Conservation (phyloP, 495 filamentous ascomycete genomes). For the Penicillium desertorum region DNA sequence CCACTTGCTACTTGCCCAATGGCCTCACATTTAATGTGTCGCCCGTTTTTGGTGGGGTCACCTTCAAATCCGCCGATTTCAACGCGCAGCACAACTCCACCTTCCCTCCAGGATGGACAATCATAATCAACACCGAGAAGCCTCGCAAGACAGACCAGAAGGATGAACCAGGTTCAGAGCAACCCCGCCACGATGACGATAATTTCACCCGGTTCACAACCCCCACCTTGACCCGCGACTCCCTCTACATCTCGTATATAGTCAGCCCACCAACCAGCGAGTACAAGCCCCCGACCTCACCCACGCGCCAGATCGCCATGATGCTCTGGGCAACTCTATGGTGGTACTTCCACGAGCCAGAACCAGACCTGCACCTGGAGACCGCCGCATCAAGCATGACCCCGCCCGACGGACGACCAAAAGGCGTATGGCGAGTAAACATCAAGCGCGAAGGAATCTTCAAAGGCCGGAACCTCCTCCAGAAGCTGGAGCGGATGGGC, state of each 20-base stretch:
- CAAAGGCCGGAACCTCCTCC: constrained; percentile 75
- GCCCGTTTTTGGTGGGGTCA: constrained; percentile 83
- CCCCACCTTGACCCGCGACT: constrained; percentile 75
- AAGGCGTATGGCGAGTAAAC: constrained; percentile 83
- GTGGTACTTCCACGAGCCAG: constrained; percentile 87
- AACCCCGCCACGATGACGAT: constrained; percentile 22
- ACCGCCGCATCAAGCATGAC: constrained; percentile 64
- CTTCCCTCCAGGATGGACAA: constrained; percentile 85
- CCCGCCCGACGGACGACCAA: constrained; percentile 67
- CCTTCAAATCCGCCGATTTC: constrained; percentile 80
- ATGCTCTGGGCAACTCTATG: constrained; percentile 93
- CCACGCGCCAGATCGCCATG: constrained; percentile 85
- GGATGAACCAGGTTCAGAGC: constrained; percentile 13
- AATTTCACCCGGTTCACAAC: constrained; percentile 56
- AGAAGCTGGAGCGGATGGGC: constrained; percentile 91
- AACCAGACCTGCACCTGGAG: constrained; percentile 52
- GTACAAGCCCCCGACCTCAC: constrained; percentile 74
- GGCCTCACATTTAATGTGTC: constrained; percentile 77
- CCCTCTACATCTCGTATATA: constrained; percentile 86
- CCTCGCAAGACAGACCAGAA: constrained; percentile 30
- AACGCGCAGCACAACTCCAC: constrained; percentile 58
- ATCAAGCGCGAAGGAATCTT: constrained; percentile 85
- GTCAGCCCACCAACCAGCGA: constrained; percentile 77
- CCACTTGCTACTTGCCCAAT: constrained; percentile 68
- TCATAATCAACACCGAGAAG: constrained; percentile 74